A percentile compares a stretch with the other conserved stretches of the same genome.
Conservation (phyloP, 2,329 filamentous ascomycete genomes). For the Diaporthe longicolla region DNA sequence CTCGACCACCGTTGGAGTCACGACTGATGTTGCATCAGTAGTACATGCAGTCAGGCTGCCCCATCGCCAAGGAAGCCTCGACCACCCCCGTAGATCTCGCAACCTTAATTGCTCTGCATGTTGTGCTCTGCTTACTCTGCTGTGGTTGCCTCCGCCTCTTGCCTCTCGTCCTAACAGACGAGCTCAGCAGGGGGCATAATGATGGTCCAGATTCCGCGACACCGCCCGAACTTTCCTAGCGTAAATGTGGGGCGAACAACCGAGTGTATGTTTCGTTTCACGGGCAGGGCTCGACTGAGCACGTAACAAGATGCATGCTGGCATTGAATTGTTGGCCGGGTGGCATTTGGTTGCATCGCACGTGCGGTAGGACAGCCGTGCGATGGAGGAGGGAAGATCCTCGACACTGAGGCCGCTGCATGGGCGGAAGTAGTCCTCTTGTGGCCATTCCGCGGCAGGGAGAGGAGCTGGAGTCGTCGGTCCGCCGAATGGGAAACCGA, state of each 20-base stretch:
- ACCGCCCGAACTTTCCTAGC: constrained; percentile 24
- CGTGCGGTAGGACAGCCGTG: constrained; percentile 15
- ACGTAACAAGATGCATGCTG: constrained; percentile 35
- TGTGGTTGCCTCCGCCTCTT: neutral
- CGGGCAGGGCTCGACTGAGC: constrained; percentile 21
- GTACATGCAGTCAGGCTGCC: constrained; percentile 10
- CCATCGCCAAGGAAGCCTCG: constrained; percentile 33
- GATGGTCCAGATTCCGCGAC: constrained; percentile 26
- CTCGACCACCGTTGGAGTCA: constrained; percentile 11
- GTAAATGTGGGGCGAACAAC: constrained; percentile 11
- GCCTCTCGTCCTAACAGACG: constrained; percentile 6
- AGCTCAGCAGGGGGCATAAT: constrained; percentile 4
- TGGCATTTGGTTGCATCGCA: neutral
- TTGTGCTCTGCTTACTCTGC: neutral
- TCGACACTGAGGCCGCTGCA: constrained; percentile 2
- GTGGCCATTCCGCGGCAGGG: constrained; percentile 10
- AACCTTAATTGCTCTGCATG: constrained; percentile 26
- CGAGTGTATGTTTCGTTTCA: constrained; percentile 39
- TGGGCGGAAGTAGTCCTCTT: constrained; percentile 19
- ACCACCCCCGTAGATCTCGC: constrained; percentile 20
- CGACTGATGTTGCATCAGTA: constrained; percentile 8
- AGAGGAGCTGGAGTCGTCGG: neutral
- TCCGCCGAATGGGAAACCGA: constrained; percentile 31
- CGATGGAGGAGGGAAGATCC: constrained; percentile 31
- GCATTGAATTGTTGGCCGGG: constrained; percentile 6